Evolutionary conservation across 805 yeast genomes (phyloP).

Genomic region (Groenewaldozyma salmanticensis): DNA sequence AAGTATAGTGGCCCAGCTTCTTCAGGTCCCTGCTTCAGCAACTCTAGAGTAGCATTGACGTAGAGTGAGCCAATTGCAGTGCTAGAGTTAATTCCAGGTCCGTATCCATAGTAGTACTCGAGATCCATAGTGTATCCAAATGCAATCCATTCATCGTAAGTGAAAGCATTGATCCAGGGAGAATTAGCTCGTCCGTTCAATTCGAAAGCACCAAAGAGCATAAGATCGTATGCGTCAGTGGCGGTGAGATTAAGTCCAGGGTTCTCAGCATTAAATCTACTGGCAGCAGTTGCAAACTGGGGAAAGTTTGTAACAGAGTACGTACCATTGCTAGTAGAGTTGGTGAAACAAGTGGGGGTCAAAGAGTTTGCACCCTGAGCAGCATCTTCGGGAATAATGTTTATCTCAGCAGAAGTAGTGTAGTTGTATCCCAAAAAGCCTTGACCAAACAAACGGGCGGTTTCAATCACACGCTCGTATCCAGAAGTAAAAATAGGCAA

Average conservation of each 20-base stretch:
- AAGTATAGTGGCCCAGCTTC: constrained; percentile 30
- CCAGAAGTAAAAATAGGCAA: constrained; percentile 48
- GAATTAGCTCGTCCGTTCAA: constrained; percentile 39
- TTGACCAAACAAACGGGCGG: constrained; percentile 46
- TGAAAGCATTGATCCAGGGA: constrained; percentile 35
- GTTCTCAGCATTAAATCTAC: constrained; percentile 23
- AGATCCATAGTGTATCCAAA: constrained; percentile 36
- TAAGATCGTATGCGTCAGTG: constrained; percentile 32
- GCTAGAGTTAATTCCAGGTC: constrained; percentile 39
- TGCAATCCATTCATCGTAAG: constrained; percentile 38
- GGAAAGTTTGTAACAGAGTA: constrained; percentile 11
- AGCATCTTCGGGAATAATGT: constrained; percentile 38
- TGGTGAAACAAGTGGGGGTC: constrained; percentile 43
- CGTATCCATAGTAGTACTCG: constrained; percentile 36
- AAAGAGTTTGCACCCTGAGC: constrained; percentile 49
- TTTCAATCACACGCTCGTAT: constrained; percentile 44
- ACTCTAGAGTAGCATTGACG: constrained; percentile 38
- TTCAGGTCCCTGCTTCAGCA: constrained; percentile 33
- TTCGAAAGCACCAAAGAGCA: constrained; percentile 43
- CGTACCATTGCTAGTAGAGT: constrained; percentile 14
- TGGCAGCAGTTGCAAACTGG: constrained; percentile 20
- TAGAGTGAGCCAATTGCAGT: constrained; percentile 36
- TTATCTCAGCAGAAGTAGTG: constrained; percentile 29
- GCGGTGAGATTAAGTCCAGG: constrained; percentile 33
- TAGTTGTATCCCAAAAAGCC: constrained; percentile 47